A percentile compares a stretch with the other conserved stretches of the same genome.
These are phyloP conservation scores for Pezicula neosporulosa DNA, from an alignment of 2,329 filamentous ascomycete genomes.

Conservation along the genomic window DNA sequence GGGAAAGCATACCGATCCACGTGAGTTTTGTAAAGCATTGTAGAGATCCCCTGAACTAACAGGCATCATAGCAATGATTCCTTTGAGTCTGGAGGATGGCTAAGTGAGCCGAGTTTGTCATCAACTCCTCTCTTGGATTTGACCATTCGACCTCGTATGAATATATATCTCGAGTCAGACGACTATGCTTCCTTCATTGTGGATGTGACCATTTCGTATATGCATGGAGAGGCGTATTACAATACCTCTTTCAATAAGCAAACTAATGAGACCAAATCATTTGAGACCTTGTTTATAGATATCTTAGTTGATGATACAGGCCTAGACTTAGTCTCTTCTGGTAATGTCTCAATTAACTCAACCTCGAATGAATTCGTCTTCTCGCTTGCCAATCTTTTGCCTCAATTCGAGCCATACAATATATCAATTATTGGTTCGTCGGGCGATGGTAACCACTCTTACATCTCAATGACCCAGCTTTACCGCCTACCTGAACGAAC, in stretches of 20 bases:
- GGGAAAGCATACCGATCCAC: neutral
- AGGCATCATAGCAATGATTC: constrained; percentile 34
- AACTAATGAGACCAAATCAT: constrained; percentile 12
- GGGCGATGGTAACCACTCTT: constrained; percentile 26
- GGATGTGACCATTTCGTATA: constrained; percentile 34
- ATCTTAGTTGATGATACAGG: constrained; percentile 23
- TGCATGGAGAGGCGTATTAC: constrained; percentile 29
- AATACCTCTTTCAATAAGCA: constrained; percentile 18
- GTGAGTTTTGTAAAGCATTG: constrained; percentile 8
- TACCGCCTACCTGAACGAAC: constrained; percentile 36
- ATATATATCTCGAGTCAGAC: constrained; percentile 40
- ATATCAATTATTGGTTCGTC: constrained; percentile 30
- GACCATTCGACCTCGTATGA: constrained; percentile 38
- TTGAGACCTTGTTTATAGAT: constrained; percentile 16
- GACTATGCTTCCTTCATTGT: constrained; percentile 35
- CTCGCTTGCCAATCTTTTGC: constrained; percentile 22
- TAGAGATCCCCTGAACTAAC: neutral
- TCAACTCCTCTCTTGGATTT: constrained; percentile 35
- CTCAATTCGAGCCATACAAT: constrained; percentile 30
- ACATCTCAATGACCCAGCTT: constrained; percentile 31
- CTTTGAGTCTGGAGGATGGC: constrained; percentile 44
- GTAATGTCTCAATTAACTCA: constrained; percentile 30
- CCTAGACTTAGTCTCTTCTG: constrained; percentile 17
- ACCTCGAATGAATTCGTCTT: constrained; percentile 32
- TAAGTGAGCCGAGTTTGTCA: constrained; percentile 33